These are phyloP conservation scores for Chytriomyces sp. DNA, from an alignment of 192 early-diverging fungal species.

Conservation along the genomic window DNA sequence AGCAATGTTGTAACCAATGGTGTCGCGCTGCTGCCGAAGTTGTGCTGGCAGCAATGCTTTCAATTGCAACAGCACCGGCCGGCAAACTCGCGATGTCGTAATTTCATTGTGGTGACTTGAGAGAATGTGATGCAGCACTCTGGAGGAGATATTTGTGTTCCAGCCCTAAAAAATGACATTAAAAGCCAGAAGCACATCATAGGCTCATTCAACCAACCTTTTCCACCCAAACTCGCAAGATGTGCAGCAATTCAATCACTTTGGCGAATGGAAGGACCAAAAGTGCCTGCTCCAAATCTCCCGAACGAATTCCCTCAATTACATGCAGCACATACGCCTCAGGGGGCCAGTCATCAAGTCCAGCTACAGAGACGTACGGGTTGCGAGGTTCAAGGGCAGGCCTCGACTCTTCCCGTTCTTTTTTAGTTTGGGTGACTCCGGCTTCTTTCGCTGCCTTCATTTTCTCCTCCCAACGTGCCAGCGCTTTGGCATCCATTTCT, in stretches of 20 bases:
- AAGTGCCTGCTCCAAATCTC: slow-evolving; percentile 88
- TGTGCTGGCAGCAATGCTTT: slow-evolving; percentile 65
- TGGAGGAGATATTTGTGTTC: slow-evolving; percentile 79
- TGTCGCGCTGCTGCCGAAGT: slow-evolving; percentile 76
- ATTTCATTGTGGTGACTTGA: slow-evolving; percentile 91
- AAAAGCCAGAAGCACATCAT: slow-evolving; percentile 6
- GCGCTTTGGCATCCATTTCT: slow-evolving; percentile 37
- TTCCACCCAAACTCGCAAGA: slow-evolving; percentile 81
- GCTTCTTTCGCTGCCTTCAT: slow-evolving; percentile 1
- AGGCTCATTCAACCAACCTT: slow-evolving; percentile 53
- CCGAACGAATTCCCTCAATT: slow-evolving; percentile 77
- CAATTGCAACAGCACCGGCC: slow-evolving; percentile 74
- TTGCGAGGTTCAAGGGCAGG: slow-evolving; percentile 46
- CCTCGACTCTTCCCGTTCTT: slow-evolving; percentile 5
- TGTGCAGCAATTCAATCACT: slow-evolving; percentile 77
- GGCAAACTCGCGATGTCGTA: slow-evolving; percentile 78
- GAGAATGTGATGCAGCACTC: slow-evolving; percentile 84
- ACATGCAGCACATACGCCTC: slow-evolving; percentile 83
- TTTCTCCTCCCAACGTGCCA: slow-evolving; percentile 31
- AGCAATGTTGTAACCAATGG: slow-evolving; percentile 88
- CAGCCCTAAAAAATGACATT: slow-evolving; percentile 54
- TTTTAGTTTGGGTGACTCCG: neutral
- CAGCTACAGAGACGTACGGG: slow-evolving; percentile 69
- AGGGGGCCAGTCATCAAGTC: slow-evolving; percentile 64
- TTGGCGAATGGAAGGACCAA: slow-evolving; percentile 86